phyloP scores from a whole-genome alignment of 805 yeast species.

The Ogataea wickerhamii region DNA sequence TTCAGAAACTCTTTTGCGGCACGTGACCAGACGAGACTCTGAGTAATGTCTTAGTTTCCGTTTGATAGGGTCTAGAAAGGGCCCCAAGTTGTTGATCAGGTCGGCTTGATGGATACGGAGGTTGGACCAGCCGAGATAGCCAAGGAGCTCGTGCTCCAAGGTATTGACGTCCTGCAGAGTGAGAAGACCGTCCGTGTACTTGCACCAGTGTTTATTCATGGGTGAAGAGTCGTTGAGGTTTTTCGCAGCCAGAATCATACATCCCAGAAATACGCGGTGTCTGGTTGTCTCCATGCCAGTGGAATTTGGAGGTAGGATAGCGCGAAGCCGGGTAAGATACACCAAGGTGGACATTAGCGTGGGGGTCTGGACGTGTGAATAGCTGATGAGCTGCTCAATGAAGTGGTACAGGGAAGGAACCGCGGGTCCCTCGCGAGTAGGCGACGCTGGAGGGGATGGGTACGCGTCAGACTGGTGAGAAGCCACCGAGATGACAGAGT shows the following conservation, averaged over 20 bases:
- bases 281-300: constrained; percentile 90
- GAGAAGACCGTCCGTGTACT: constrained; percentile 84
- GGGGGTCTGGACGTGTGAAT: constrained; percentile 91
- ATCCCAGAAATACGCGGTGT: constrained; percentile 87
- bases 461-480: constrained; percentile 8
- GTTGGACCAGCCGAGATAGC: constrained; percentile 77
- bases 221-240: constrained; percentile 92
- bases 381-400: constrained; percentile 66
- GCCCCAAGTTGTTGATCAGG: constrained; percentile 62
- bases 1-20: constrained; percentile 9
- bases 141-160: constrained; percentile 84
- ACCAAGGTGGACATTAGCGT: constrained; percentile 91
- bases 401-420: constrained; percentile 54
- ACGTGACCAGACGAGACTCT: constrained; percentile 16
- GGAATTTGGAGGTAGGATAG: constrained; percentile 79
- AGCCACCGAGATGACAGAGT: constrained; percentile 49
- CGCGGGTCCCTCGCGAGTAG: constrained; percentile 23
- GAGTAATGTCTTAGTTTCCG: constrained; percentile 34
- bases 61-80: constrained; percentile 75
- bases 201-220: constrained; percentile 93
- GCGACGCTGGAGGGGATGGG: constrained; percentile 41
- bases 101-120: constrained; percentile 68
- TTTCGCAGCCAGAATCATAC: constrained; percentile 89
- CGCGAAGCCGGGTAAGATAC: constrained; percentile 72
- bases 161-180: constrained; percentile 77